A percentile compares a stretch with the other conserved stretches of the same genome.
Conservation (phyloP, 75 land plant species). For the Cupressus sempervirens region DNA sequence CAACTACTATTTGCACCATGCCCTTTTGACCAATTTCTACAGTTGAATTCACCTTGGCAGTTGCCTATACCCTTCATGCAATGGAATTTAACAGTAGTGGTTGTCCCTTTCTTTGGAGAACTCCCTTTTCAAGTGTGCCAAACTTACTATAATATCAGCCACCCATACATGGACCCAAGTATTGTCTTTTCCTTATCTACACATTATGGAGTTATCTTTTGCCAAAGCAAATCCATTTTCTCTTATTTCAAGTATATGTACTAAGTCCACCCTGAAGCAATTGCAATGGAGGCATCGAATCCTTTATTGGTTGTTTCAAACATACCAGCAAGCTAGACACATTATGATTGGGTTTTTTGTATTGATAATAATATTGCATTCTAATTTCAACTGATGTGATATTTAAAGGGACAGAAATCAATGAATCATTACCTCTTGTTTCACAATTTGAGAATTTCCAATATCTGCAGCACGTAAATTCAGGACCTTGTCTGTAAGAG, state of each 20-base stretch:
- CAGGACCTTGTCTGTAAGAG: conserved; percentile 57
- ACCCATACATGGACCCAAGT: neutral
- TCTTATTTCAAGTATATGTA: neutral
- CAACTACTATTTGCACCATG: too few species aligned
- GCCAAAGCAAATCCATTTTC: neutral
- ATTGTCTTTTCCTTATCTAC: neutral
- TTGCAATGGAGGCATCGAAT: neutral
- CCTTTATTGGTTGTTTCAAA: neutral
- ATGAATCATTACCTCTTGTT: conserved; percentile 1
- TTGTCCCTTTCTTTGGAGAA: neutral
- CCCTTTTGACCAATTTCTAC: too few species aligned
- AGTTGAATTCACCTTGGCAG: too few species aligned
- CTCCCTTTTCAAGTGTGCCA: neutral
- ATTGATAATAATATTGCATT: neutral
- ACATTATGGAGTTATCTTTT: neutral
- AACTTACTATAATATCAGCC: neutral
- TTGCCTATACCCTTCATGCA: neutral
- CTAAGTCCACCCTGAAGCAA: neutral
- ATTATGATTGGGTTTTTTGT: neutral
- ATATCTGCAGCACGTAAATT: conserved; percentile 52
- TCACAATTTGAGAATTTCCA: conserved; percentile 22
- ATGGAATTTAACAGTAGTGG: neutral
- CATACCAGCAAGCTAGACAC: neutral
- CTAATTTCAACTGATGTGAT: neutral
- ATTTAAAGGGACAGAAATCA: neutral